These are phyloP conservation scores for Hyphopichia wangnamkhiaoensis DNA, from an alignment of 1,139 yeast species.

Conservation along the genomic window DNA sequence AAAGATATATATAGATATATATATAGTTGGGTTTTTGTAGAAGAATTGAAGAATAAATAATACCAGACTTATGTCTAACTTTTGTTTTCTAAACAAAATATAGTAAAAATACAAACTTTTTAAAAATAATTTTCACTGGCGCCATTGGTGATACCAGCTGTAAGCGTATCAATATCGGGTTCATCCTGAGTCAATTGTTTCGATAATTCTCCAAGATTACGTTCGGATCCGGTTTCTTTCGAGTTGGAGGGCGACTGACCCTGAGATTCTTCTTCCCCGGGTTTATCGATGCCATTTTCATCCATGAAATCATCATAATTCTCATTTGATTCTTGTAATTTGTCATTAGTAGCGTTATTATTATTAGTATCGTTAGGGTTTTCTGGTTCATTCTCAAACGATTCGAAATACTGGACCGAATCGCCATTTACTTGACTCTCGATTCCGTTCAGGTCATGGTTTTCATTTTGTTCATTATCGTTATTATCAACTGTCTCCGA, in stretches of 20 bases:
- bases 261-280: constrained; percentile 9
- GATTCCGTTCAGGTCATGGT: constrained; percentile 11
- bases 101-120: too few species aligned
- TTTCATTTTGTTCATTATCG: constrained; percentile 1
- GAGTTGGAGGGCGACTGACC: too few species aligned
- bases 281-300: constrained; percentile 12
- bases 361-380: constrained; percentile 1
- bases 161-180: constrained; percentile 32
- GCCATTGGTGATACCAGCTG: constrained; percentile 32
- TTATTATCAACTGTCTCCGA: too few species aligned
- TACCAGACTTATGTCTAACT: too few species aligned
- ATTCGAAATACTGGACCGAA: constrained; percentile 4
- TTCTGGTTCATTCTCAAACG: background rate
- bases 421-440: constrained; percentile 34
- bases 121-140: constrained; percentile 17
- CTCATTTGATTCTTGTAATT: too few species aligned
- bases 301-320: constrained; percentile 35
- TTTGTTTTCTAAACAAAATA: too few species aligned
- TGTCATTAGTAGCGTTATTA: too few species aligned
- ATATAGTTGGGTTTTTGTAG: too few species aligned
- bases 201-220: constrained; percentile 27
- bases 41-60: too few species aligned
- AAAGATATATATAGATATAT: too few species aligned
- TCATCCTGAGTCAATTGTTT: constrained; percentile 31
- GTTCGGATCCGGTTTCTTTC: too few species aligned